These are phyloP conservation scores for Pyrus pyrifolia DNA, from an alignment of 306 rosid species.

Conservation along the genomic window DNA sequence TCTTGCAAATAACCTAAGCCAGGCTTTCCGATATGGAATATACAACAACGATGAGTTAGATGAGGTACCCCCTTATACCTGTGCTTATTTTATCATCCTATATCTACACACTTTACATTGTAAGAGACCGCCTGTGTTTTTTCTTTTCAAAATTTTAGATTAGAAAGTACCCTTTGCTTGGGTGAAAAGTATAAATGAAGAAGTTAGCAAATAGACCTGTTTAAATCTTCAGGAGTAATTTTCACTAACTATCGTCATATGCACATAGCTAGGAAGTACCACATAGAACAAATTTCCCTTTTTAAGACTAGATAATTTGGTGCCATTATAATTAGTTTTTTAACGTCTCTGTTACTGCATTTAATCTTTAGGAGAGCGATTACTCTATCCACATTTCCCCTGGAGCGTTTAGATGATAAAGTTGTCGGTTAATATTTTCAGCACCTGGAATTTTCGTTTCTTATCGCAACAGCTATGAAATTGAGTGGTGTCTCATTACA, in stretches of 20 bases:
- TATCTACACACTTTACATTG: background rate
- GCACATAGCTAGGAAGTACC: background rate
- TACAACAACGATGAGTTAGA: conserved; percentile 82
- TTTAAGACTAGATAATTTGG: background rate
- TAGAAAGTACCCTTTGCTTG: background rate
- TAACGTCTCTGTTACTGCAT: background rate
- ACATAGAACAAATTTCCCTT: background rate
- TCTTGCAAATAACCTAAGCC: conserved; percentile 88
- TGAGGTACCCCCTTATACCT: conserved; percentile 41
- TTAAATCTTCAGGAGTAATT: background rate
- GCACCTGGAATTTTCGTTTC: background rate
- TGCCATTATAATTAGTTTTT: background rate
- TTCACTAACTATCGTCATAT: background rate
- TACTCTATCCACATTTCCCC: background rate
- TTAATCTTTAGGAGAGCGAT: background rate
- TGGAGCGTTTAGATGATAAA: background rate
- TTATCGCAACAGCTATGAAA: background rate
- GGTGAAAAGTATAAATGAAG: background rate
- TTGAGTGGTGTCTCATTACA: background rate
- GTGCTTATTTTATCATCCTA: background rate
- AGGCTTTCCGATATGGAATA: conserved; percentile 92
- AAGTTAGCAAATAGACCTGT: background rate
- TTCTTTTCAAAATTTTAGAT: background rate
- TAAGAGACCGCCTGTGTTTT: background rate
- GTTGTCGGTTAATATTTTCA: background rate